phyloP scores from a whole-genome alignment of 768 basidiomycete genomes.

The Pisolithus tinctorius region DNA sequence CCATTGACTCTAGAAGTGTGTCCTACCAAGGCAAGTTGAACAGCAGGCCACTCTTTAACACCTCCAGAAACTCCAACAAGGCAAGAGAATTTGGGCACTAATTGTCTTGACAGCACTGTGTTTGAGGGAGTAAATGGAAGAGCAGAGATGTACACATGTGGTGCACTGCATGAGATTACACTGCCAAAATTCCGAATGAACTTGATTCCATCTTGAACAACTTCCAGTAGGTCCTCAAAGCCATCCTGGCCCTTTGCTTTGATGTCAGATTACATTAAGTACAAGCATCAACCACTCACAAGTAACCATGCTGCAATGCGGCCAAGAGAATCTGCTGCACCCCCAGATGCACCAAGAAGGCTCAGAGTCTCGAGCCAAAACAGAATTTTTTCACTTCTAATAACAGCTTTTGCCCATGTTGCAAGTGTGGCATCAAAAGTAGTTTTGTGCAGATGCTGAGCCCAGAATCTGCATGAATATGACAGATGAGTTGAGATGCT shows the following conservation, averaged over 20 bases:
- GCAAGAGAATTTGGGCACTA: background rate
- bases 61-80: background rate
- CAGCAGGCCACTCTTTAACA: background rate
- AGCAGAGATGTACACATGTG: constrained; percentile 20
- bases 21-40: background rate
- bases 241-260: too few species aligned
- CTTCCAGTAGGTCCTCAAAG: too few species aligned
- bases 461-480: background rate
- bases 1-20: background rate
- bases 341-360: background rate
- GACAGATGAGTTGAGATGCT: background rate
- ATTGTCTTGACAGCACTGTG: constrained; percentile 11
- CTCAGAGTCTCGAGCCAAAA: background rate
- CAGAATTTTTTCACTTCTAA: background rate
- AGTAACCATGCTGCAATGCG: background rate
- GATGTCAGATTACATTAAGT: too few species aligned
- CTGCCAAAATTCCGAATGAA: constrained; percentile 10
- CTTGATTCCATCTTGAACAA: constrained; percentile 1
- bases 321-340: background rate
- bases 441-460: too few species aligned
- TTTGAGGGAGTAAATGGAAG: constrained; percentile 16
- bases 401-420: background rate
- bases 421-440: too few species aligned
- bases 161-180: constrained; percentile 10
- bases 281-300: background rate